phyloP scores from a whole-genome alignment of 352 stramenopile species.

The Hyaloperonospora arabidopsidis region DNA sequence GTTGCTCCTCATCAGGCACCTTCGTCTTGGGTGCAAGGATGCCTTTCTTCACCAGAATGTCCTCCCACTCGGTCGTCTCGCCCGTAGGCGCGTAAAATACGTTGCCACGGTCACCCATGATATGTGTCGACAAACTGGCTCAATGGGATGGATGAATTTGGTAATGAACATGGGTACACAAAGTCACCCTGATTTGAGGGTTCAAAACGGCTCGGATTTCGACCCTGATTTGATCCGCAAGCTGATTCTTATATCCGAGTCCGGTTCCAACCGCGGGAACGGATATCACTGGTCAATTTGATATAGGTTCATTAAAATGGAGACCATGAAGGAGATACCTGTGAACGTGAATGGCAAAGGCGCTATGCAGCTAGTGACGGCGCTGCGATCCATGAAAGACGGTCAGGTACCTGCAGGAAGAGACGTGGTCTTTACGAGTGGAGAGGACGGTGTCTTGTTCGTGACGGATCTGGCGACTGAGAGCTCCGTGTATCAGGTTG shows the following conservation, averaged over 20 bases:
- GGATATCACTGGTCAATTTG: no score
- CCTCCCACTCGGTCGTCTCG: constrained; percentile 87
- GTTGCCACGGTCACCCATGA: constrained; percentile 66
- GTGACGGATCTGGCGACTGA: constrained; percentile 59
- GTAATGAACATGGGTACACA: background rate
- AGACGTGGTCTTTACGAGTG: constrained; percentile 65
- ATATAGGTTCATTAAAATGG: constrained; percentile 16
- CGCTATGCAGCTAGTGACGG: constrained; percentile 48
- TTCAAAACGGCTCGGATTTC: background rate
- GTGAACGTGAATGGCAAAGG: constrained; percentile 66
- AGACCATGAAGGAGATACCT: constrained; percentile 72
- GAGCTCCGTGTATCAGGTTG: constrained; percentile 33
- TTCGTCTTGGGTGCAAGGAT: constrained; percentile 86
- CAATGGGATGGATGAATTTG: no score
- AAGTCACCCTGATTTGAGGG: background rate
- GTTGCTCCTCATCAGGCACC: constrained; percentile 65
- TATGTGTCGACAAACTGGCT: background rate
- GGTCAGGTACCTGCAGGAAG: constrained; percentile 22
- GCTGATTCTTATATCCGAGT: no score
- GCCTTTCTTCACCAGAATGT: constrained; percentile 85
- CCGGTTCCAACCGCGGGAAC: no score
- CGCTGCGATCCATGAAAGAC: constrained; percentile 28
- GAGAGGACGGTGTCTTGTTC: constrained; percentile 75
- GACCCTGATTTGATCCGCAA: background rate
- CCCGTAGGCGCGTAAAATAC: constrained; percentile 82